Conservation (phyloP, 2,329 filamentous ascomycete genomes). For the Huntiella decipiens region DNA sequence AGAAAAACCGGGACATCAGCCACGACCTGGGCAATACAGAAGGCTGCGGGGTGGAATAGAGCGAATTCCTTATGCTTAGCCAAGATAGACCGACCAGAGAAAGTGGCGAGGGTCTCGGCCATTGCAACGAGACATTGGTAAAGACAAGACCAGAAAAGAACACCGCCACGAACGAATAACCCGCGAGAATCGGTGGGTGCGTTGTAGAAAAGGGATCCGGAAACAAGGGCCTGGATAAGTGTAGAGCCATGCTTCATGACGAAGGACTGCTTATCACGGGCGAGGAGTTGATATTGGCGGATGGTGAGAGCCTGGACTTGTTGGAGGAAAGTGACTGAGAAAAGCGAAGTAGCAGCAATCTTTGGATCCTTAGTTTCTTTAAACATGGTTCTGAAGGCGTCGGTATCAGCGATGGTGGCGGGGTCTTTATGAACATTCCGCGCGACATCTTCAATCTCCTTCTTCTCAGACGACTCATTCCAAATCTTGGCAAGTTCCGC, state of each 20-base stretch:
- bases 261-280: conserved; percentile 1
- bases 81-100: neutral
- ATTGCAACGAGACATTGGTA: conserved; percentile 44
- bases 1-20: conserved; percentile 29
- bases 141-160: conserved; percentile 44
- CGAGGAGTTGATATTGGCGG: conserved; percentile 1
- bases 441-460: conserved; percentile 35
- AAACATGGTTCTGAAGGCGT: conserved; percentile 34
- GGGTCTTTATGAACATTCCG: conserved; percentile 29
- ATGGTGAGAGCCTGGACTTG: conserved; percentile 37
- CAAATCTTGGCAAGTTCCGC: conserved; percentile 29
- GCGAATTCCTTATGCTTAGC: conserved; percentile 2
- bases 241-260: neutral
- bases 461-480: conserved; percentile 29
- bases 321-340: conserved; percentile 33
- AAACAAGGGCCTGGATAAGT: conserved; percentile 25
- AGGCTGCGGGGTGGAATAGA: neutral
- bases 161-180: conserved; percentile 44
- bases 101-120: conserved; percentile 41
- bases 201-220: conserved; percentile 49
- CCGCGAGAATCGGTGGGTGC: conserved; percentile 37
- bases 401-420: conserved; percentile 28
- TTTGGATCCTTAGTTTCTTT: conserved; percentile 32
- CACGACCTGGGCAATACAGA: neutral
- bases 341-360: conserved; percentile 32